Evolutionary conservation across 2,329 filamentous ascomycete species (phyloP).

Genomic region (Tolypocladium nubicola): DNA sequence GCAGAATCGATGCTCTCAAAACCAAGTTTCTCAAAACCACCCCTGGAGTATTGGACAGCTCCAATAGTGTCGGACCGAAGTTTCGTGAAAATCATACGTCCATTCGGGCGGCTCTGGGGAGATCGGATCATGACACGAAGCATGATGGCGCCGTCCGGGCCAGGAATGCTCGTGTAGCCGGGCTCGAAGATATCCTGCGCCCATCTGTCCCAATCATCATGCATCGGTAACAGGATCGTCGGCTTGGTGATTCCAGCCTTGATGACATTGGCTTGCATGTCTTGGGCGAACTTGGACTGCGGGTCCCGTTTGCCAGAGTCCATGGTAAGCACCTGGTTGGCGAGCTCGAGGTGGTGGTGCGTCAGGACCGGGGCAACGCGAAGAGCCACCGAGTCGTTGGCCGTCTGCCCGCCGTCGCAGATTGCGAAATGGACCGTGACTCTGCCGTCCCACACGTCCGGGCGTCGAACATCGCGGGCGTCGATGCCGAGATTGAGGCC

Average conservation of each 20-base stretch:
- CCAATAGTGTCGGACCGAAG: constrained; percentile 18
- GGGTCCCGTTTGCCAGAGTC: not conserved
- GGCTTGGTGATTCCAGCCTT: constrained; percentile 9
- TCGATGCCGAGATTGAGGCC: constrained; percentile 26
- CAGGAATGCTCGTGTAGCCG: constrained; percentile 26
- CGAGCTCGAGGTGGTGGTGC: constrained; percentile 24
- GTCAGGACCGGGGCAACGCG: constrained; percentile 25
- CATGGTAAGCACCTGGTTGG: constrained; percentile 15
- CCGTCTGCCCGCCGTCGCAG: constrained; percentile 6
- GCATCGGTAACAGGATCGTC: constrained; percentile 10
- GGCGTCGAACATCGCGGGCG: constrained; percentile 16
- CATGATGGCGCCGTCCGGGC: constrained; percentile 18
- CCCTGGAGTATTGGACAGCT: constrained; percentile 15
- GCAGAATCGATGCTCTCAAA: constrained; percentile 9
- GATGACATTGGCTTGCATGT: constrained; percentile 7
- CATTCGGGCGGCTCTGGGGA: constrained; percentile 16
- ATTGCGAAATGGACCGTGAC: constrained; percentile 19
- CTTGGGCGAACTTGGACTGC: constrained; percentile 9
- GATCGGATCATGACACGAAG: constrained; percentile 23
- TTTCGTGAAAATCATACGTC: constrained; percentile 20
- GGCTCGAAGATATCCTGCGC: constrained; percentile 28
- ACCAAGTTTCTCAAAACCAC: not conserved
- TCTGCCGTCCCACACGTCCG: constrained; percentile 15
- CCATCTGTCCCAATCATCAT: constrained; percentile 17
- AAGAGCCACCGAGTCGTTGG: constrained; percentile 18